These are phyloP conservation scores for Parastagonospora nodorum DNA, from an alignment of 2,329 filamentous ascomycete species.

Conservation along the genomic window DNA sequence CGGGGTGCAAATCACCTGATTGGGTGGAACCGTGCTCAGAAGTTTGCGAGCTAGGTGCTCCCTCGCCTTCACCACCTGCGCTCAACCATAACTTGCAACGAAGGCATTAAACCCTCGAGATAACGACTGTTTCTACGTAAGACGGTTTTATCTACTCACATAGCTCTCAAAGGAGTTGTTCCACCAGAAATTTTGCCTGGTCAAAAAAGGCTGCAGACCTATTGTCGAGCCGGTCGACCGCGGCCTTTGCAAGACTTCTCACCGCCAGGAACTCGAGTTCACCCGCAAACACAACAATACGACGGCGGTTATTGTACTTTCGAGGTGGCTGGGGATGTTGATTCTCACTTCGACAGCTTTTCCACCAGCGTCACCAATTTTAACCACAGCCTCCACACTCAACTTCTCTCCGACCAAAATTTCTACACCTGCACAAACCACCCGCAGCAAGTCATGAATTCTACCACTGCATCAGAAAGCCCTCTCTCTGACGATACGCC, in stretches of 20 bases:
- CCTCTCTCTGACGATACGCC: slow-evolving; percentile 4
- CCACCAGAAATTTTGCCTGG: background rate
- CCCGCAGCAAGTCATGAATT: slow-evolving; percentile 8
- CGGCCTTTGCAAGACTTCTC: slow-evolving; percentile 1
- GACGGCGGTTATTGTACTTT: background rate
- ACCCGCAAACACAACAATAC: slow-evolving; percentile 1
- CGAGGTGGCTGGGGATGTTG: background rate
- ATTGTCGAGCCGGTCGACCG: background rate
- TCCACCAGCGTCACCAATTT: background rate
- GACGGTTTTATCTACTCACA: too few relatives aligned
- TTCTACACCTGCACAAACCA: background rate
- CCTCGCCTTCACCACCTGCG: slow-evolving; percentile 1
- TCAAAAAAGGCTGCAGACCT: too few relatives aligned
- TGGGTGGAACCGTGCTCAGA: slow-evolving; percentile 2
- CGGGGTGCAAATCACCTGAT: slow-evolving; percentile 3
- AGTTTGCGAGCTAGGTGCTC: background rate
- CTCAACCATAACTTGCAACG: background rate
- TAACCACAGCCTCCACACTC: background rate
- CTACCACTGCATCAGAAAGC: background rate
- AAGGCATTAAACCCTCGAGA: background rate
- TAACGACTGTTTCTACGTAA: too few relatives aligned
- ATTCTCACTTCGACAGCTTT: background rate
- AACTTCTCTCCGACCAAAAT: background rate
- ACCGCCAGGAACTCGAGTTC: background rate
- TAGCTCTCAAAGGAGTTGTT: too few relatives aligned